Percentiles rank a stretch among this genome's conserved stretches.
These are phyloP conservation scores for Echinochloa phyllopogon DNA, from an alignment of 176 grass and related monocot genomes.

Conservation along the genomic window DNA sequence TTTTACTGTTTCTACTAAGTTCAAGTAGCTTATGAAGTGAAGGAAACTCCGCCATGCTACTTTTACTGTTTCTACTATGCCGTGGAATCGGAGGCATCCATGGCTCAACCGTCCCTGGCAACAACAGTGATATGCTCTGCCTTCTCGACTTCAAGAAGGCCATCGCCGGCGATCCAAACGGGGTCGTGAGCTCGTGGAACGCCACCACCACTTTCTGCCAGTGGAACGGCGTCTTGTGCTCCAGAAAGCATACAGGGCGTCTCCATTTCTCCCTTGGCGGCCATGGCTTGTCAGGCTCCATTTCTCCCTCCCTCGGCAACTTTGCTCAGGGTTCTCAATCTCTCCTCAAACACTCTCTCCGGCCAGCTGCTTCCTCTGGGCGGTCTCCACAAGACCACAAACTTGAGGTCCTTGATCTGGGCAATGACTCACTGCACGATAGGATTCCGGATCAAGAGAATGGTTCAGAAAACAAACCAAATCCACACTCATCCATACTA, in stretches of 20 bases:
- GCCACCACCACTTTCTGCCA: not conserved
- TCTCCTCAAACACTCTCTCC: not conserved
- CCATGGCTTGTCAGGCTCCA: not conserved
- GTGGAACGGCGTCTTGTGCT: not conserved
- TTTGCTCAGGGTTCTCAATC: not conserved
- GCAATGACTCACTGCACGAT: not conserved
- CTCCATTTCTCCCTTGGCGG: not conserved
- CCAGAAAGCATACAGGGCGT: not conserved
- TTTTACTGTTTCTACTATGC: not conserved
- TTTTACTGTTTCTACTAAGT: too few species aligned
- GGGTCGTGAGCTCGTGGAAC: not conserved
- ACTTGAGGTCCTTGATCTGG: not conserved
- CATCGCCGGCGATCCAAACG: not conserved
- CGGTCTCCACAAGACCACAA: not conserved
- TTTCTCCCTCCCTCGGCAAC: not conserved
- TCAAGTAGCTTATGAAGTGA: too few species aligned
- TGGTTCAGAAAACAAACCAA: too few species aligned
- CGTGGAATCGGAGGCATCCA: not conserved
- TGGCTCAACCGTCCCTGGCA: not conserved
- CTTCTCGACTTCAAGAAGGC: not conserved
- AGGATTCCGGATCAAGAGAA: not conserved
- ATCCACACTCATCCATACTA: too few species aligned
- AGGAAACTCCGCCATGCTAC: too few species aligned
- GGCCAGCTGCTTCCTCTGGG: not conserved
- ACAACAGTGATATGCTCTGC: not conserved